Percentiles rank a stretch among this genome's conserved stretches.
These are phyloP conservation scores for Pythium graminicola DNA, from an alignment of 352 stramenopile species.

Conservation along the genomic window DNA sequence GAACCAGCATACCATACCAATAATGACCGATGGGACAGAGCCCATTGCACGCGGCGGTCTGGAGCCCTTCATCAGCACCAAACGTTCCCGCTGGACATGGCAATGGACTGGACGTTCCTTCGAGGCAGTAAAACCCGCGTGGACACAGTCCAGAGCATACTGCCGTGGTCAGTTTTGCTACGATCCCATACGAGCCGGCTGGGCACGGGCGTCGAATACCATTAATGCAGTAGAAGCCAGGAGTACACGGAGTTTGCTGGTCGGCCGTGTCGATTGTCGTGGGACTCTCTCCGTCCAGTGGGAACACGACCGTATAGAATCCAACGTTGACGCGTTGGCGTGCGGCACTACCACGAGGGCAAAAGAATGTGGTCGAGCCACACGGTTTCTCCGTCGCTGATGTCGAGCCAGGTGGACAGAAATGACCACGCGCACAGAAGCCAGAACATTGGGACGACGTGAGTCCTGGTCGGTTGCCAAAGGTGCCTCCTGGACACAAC, in stretches of 20 bases:
- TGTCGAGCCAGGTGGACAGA: constrained; percentile 56
- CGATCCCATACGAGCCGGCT: constrained; percentile 40
- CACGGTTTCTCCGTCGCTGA: constrained; percentile 40
- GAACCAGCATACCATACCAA: constrained; percentile 31
- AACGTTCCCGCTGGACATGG: constrained; percentile 48
- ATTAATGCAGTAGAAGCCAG: constrained; percentile 54
- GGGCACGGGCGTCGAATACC: constrained; percentile 51
- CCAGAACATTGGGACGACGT: constrained; percentile 39
- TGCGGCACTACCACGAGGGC: constrained; percentile 36
- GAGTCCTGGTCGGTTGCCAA: constrained; percentile 35
- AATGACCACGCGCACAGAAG: constrained; percentile 38
- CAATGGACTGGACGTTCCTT: constrained; percentile 36
- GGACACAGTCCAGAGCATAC: constrained; percentile 41
- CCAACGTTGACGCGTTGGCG: constrained; percentile 35
- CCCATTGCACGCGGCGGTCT: constrained; percentile 33
- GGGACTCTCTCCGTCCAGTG: constrained; percentile 3
- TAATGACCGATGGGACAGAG: constrained; percentile 47
- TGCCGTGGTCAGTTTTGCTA: constrained; percentile 23
- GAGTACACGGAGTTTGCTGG: constrained; percentile 35
- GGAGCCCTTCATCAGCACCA: constrained; percentile 29
- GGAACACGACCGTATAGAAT: constrained; percentile 52
- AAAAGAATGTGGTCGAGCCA: constrained; percentile 51
- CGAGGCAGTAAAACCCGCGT: constrained; percentile 47
- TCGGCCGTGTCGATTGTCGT: constrained; percentile 1
- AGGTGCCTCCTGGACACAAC: constrained; percentile 45